These are phyloP conservation scores for Podospora didyma DNA, from an alignment of 495 filamentous ascomycete genomes.

Conservation along the genomic window DNA sequence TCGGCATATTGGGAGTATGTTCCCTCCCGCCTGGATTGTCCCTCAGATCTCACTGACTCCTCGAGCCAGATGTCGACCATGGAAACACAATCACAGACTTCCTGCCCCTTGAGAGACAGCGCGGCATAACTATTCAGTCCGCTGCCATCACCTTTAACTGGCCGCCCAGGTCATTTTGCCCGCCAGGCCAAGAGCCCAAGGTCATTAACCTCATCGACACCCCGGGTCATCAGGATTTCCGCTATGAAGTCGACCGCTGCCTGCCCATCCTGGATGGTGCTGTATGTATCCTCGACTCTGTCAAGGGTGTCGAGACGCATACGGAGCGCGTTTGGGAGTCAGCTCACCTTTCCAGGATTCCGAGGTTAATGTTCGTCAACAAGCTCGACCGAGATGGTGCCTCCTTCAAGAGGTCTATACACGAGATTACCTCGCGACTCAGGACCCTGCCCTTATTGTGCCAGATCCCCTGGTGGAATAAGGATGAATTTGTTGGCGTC, in stretches of 20 bases:
- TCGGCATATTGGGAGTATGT: conserved; percentile 73
- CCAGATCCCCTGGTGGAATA: conserved; percentile 90
- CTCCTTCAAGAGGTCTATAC: conserved; percentile 80
- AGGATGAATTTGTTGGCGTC: conserved; percentile 72
- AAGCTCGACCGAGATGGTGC: conserved; percentile 96
- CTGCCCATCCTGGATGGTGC: conserved; percentile 91
- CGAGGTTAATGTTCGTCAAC: conserved; percentile 85
- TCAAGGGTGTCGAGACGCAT: conserved; percentile 96
- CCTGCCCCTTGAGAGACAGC: conserved; percentile 84
- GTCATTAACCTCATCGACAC: conserved; percentile 94
- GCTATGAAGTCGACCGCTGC: conserved; percentile 93
- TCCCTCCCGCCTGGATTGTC: neutral
- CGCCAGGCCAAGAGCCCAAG: conserved; percentile 39
- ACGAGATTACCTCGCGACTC: conserved; percentile 76
- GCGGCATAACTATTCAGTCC: conserved; percentile 97
- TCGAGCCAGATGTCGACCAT: conserved; percentile 76
- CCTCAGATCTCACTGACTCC: conserved; percentile 17
- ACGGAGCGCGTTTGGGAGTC: conserved; percentile 97
- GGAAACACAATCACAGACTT: conserved; percentile 98
- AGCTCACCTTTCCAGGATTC: conserved; percentile 79
- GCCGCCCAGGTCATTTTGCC: conserved; percentile 39
- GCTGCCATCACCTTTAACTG: conserved; percentile 95
- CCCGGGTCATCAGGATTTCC: conserved; percentile 96
- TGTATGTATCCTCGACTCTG: conserved; percentile 92
- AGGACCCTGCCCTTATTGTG: conserved; percentile 85